phyloP scores from a whole-genome alignment of 495 filamentous ascomycete species.

The Neurospora tetraspora region DNA sequence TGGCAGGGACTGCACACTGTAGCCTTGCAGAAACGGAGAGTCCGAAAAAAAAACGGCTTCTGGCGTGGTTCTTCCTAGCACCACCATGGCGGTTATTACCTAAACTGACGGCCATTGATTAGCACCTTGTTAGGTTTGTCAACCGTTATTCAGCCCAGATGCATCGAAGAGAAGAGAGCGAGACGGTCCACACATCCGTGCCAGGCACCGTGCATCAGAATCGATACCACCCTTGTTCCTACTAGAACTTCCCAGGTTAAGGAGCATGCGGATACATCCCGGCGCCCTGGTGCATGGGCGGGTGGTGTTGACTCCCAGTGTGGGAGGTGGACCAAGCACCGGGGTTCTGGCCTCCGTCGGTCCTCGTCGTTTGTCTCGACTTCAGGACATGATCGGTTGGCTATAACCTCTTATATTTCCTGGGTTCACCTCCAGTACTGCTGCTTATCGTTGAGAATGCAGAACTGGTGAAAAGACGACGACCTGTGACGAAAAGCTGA shows the following conservation, averaged over 20 bases:
- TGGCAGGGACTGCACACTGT: background rate
- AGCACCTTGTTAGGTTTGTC: background rate
- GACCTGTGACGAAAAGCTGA: background rate
- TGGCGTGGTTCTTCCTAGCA: background rate
- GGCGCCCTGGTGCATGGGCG: slow-evolving; percentile 13
- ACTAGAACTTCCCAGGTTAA: slow-evolving; percentile 10
- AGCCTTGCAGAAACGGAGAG: background rate
- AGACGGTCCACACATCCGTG: background rate
- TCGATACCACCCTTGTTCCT: slow-evolving; percentile 6
- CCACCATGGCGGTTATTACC: background rate
- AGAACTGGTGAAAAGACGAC: background rate
- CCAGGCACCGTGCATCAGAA: background rate
- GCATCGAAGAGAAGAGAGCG: background rate
- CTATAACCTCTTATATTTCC: background rate
- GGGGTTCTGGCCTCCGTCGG: background rate
- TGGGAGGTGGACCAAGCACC: background rate
- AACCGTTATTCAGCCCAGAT: background rate
- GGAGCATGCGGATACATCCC: slow-evolving; percentile 17
- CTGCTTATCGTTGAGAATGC: background rate
- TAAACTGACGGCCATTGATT: background rate
- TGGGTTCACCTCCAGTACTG: background rate
- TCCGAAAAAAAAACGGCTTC: background rate
- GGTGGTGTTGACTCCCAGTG: background rate
- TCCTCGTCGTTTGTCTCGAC: background rate
- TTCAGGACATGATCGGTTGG: background rate